A percentile compares a stretch with the other conserved stretches of the same genome.
Conservation (phyloP, 352 stramenopile species). For the Hyaloperonospora arabidopsidis region DNA sequence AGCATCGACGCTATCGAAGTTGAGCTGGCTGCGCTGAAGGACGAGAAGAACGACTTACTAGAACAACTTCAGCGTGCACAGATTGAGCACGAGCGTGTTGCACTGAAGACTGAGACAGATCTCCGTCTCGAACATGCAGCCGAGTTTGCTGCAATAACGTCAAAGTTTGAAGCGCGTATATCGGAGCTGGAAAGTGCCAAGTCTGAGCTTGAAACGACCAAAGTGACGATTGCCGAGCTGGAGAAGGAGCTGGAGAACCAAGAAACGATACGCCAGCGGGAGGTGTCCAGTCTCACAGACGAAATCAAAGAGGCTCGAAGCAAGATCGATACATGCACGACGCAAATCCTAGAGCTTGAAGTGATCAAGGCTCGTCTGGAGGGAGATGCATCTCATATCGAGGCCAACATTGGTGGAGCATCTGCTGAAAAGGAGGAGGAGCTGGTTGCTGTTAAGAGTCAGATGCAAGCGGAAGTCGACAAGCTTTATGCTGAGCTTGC, state of each 20-base stretch:
- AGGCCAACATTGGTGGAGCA: constrained; percentile 29
- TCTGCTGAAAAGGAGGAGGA: constrained; percentile 29
- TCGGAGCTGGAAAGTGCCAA: constrained; percentile 36
- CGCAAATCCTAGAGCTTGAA: constrained; percentile 32
- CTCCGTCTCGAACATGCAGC: constrained; percentile 25
- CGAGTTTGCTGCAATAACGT: constrained; percentile 38
- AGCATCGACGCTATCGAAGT: constrained; percentile 41
- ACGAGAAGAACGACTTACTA: constrained; percentile 49
- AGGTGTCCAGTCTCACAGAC: constrained; percentile 31
- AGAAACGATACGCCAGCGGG: constrained; percentile 28
- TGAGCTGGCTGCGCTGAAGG: constrained; percentile 30
- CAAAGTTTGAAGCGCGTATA: constrained; percentile 33
- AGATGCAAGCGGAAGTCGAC: constrained; percentile 26
- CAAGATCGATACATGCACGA: constrained; percentile 32
- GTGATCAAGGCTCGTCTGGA: constrained; percentile 33
- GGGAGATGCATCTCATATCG: constrained; percentile 30
- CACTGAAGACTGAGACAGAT: constrained; percentile 32
- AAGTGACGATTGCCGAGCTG: constrained; percentile 27
- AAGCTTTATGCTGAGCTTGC: constrained; percentile 25
- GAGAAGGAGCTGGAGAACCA: constrained; percentile 35
- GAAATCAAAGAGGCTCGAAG: constrained; percentile 39
- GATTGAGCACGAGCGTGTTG: constrained; percentile 29
- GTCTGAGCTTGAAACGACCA: constrained; percentile 30
- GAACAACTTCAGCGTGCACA: constrained; percentile 34
- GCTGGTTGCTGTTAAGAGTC: constrained; percentile 17